Evolutionary conservation across 805 yeast genomes (phyloP), one percentile per base, ranked within the genome.

Genomic region (Schizosaccharomyces japonicus): DNA sequence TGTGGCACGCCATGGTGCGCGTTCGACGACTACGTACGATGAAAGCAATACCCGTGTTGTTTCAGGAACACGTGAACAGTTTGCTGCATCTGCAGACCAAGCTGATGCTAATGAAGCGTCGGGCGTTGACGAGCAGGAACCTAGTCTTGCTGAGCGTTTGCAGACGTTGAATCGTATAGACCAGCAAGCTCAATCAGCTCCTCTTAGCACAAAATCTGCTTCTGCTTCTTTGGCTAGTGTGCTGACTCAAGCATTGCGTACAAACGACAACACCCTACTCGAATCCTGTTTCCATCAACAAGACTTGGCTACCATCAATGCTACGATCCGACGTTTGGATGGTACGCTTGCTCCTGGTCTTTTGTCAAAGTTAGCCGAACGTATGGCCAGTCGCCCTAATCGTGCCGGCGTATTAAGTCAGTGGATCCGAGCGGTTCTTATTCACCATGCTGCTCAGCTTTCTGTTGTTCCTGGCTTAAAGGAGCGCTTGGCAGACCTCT

Each of bases 381-480:
- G 66, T 46, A 60, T 76, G 40, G 66, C 75, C 1, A 70, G 75
- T 53, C 67, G 68, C 32, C 73, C 77, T 3, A 66, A 69, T 49
- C 65, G 78, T 46, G 65, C 75, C 4, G 71, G 70, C 4, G 67
- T 67, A 45, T 61, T 62, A 49, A 62, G 67, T 44, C 55, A 72
- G 4, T 87, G 95, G 95, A 66, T 85, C 47, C 80, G 80, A 59
- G 82, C 90, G 83, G 54, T 81, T 15, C 63, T 85, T 50, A 67
- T 84, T 26, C 62, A 71, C 11, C 80, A 78, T 56, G 82, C 85
- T 25, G 72, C 81, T 1, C 71, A 76, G 52, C 64, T 78, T 17
- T 66, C 72, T 11, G 65, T 69, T 30, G 65, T 72, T 33, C 61
- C 68, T 5, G 69, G 73, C 49, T 67, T 76, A 49, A 65, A 73